Conservation (phyloP, 2,329 filamentous ascomycete species). For the Myrmaecium sp. region DNA sequence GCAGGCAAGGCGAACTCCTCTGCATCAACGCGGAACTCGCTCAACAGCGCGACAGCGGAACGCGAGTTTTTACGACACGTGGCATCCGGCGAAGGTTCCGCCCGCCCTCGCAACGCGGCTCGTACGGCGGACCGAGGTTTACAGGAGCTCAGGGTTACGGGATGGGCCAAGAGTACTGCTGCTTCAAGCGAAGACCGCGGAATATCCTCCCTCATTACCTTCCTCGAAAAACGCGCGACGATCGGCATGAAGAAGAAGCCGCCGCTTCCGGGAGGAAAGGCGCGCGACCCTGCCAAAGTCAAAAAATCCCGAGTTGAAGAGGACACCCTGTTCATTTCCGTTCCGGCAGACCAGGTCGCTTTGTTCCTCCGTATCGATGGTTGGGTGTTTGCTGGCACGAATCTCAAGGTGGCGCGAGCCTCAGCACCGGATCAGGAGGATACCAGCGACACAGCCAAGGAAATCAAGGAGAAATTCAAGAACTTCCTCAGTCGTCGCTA, state of each 20-base stretch:
- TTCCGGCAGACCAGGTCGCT: slow-evolving; percentile 17
- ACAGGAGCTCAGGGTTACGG: slow-evolving; percentile 22
- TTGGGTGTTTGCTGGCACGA: slow-evolving; percentile 22
- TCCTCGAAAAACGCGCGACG: slow-evolving; percentile 23
- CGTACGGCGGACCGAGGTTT: slow-evolving; percentile 6
- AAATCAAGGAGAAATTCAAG: slow-evolving; percentile 37
- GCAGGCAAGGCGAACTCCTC: background rate
- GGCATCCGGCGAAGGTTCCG: slow-evolving; percentile 10
- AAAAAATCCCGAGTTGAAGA: slow-evolving; percentile 20
- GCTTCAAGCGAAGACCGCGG: slow-evolving; percentile 16
- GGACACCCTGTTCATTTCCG: slow-evolving; percentile 19
- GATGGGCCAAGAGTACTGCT: slow-evolving; percentile 23
- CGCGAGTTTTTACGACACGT: slow-evolving; percentile 15
- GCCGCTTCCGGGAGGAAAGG: slow-evolving; percentile 10
- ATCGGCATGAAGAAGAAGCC: slow-evolving; percentile 9
- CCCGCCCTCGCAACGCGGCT: slow-evolving; percentile 2
- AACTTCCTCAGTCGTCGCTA: slow-evolving; percentile 61
- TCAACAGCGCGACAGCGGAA: slow-evolving; percentile 5
- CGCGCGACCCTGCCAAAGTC: slow-evolving; percentile 14
- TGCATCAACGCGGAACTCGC: slow-evolving; percentile 1
- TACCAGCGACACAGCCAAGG: slow-evolving; percentile 4
- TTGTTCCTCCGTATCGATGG: slow-evolving; percentile 22
- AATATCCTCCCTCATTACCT: slow-evolving; percentile 19
- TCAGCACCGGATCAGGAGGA: slow-evolving; percentile 7
- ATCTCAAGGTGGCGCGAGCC: slow-evolving; percentile 18